phyloP scores from a whole-genome alignment of 192 early-diverging fungal species.

The Funneliformis mosseae region DNA sequence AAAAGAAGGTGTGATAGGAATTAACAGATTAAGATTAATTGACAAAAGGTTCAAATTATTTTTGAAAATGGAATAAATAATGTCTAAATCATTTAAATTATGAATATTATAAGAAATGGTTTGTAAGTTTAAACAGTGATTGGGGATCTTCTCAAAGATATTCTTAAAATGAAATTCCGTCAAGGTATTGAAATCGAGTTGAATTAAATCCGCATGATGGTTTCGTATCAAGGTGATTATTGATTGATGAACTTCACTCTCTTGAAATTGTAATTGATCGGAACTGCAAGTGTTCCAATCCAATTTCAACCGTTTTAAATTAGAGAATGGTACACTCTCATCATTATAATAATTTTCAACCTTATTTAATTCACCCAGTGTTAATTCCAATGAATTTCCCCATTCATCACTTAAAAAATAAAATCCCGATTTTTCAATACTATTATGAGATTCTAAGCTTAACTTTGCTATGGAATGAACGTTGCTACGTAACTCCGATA shows the following conservation, averaged over 20 bases:
- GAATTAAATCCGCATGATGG: background rate
- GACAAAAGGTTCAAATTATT: too few species aligned
- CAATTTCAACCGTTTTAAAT: background rate
- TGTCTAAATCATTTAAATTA: too few species aligned
- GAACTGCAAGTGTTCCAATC: background rate
- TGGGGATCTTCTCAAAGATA: background rate
- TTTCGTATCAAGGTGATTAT: background rate
- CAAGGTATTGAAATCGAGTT: background rate
- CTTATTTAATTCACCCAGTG: background rate
- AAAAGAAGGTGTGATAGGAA: too few species aligned
- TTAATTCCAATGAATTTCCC: background rate
- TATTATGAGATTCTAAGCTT: background rate
- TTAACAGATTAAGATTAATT: too few species aligned
- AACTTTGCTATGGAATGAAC: background rate
- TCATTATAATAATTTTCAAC: background rate
- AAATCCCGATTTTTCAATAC: background rate
- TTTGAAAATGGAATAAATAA: too few species aligned
- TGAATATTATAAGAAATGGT: too few species aligned
- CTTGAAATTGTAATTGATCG: background rate
- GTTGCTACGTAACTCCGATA: background rate
- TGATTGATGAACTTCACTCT: background rate
- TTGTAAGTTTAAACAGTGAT: too few species aligned
- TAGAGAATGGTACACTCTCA: background rate
- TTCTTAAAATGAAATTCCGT: background rate
- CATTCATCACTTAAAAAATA: background rate